A percentile compares a stretch with the other conserved stretches of the same genome.
Conservation (phyloP, 2,329 filamentous ascomycete species). For the Geosmithia morbida region DNA sequence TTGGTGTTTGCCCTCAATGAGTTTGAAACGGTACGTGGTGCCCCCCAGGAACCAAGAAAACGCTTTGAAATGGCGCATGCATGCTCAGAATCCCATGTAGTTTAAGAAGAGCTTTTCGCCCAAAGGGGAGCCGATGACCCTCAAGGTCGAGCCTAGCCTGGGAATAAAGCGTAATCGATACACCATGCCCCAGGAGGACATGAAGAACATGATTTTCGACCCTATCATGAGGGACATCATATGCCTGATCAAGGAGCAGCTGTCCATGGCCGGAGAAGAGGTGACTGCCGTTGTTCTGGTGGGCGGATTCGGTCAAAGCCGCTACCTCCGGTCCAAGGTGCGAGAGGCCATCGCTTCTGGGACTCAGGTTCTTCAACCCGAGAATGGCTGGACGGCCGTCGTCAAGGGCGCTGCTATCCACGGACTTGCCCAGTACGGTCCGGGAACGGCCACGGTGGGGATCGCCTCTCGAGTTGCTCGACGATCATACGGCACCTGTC, state of each 20-base stretch:
- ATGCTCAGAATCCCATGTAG: conserved; percentile 5
- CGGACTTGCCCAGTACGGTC: conserved; percentile 16
- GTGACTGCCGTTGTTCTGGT: conserved; percentile 28
- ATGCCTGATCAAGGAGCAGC: conserved; percentile 24
- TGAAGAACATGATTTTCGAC: conserved; percentile 40
- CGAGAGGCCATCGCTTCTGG: conserved; percentile 16
- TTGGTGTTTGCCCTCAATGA: conserved; percentile 23
- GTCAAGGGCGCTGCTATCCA: conserved; percentile 34
- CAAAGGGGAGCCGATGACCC: conserved; percentile 17
- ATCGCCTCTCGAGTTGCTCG: conserved; percentile 20
- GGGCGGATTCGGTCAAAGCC: conserved; percentile 31
- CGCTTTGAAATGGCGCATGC: too few species aligned
- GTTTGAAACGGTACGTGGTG: conserved; percentile 22
- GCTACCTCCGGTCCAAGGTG: conserved; percentile 26
- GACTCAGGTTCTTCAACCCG: conserved; percentile 30
- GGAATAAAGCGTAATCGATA: conserved; percentile 15
- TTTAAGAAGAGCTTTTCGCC: conserved; percentile 22
- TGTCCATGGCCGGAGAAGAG: conserved; percentile 17
- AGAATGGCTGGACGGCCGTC: conserved; percentile 33
- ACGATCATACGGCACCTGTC: conserved; percentile 20
- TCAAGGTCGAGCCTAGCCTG: conserved; percentile 19
- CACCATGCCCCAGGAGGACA: conserved; percentile 37
- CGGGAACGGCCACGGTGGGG: conserved; percentile 12
- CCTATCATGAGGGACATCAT: conserved; percentile 27
- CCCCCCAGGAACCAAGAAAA: background rate